Conservation (phyloP, 2,329 filamentous ascomycete genomes). For the Claviceps fusiformis region DNA sequence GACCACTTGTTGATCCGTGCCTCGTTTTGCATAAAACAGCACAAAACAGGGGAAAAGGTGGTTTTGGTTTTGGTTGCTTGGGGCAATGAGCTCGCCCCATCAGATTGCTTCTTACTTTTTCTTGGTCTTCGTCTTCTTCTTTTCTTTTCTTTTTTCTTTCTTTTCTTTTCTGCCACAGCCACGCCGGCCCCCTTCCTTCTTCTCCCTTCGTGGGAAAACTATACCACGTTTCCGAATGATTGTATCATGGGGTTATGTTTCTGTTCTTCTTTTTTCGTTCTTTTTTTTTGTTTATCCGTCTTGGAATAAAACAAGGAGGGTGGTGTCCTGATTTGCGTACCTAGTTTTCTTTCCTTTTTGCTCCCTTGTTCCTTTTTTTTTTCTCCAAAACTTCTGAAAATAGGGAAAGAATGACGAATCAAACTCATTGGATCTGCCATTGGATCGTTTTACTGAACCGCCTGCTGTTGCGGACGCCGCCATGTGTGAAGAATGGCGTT, state of each 20-base stretch:
- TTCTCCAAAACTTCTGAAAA: neutral
- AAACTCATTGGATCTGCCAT: neutral
- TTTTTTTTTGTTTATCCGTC: neutral
- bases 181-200: neutral
- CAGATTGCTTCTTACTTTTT: neutral
- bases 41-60: neutral
- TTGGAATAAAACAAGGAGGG: neutral
- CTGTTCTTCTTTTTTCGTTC: no score
- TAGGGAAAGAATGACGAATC: neutral
- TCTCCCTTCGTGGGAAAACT: neutral
- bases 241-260: neutral
- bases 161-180: neutral
- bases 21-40: neutral
- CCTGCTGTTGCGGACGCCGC: neutral
- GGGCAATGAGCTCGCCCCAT: neutral
- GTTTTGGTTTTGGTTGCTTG: neutral
- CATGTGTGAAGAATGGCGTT: neutral
- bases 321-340: neutral
- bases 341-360: neutral
- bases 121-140: no score
- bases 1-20: neutral
- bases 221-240: neutral
- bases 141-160: neutral
- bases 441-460: neutral
- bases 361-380: neutral